Evolutionary conservation across 2,329 filamentous ascomycete genomes (phyloP).

Genomic region (Penicillium corylophilum): DNA sequence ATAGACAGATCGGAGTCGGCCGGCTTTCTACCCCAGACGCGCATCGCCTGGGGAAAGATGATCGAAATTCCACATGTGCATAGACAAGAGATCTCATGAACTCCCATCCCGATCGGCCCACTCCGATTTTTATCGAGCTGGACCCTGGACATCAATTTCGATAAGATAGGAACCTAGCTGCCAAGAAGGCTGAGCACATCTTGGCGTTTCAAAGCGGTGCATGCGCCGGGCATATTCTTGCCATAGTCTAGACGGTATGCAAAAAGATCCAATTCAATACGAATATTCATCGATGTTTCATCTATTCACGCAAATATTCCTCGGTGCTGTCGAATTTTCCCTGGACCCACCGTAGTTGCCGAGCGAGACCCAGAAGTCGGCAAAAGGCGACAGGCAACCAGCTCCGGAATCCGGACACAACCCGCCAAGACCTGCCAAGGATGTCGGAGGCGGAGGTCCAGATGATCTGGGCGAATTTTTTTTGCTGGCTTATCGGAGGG

Average conservation of each 20-base stretch:
- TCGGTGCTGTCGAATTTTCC: conserved; percentile 2
- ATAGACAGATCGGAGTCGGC: conserved; percentile 7
- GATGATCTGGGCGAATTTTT: conserved; percentile 14
- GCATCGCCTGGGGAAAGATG: background rate
- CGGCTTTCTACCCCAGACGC: background rate
- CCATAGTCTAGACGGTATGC: background rate
- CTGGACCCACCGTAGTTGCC: conserved; percentile 7
- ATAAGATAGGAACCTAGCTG: conserved; percentile 9
- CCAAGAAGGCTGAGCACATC: conserved; percentile 7
- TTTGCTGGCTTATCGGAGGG: conserved; percentile 16
- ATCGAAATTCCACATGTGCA: background rate
- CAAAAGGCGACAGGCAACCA: conserved; percentile 9
- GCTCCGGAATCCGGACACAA: conserved; percentile 2
- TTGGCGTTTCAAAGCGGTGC: conserved; percentile 8
- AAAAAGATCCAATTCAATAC: too few species aligned
- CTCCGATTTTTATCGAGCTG: conserved; percentile 11
- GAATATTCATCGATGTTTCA: too few species aligned
- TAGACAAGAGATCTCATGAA: background rate
- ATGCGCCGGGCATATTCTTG: background rate
- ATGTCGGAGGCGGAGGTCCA: conserved; percentile 5
- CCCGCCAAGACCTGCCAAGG: conserved; percentile 15
- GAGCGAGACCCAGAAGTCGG: conserved; percentile 12
- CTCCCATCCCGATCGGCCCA: conserved; percentile 1
- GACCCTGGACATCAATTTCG: background rate
- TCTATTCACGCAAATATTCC: too few species aligned